A percentile compares a stretch with the other conserved stretches of the same genome.
These are phyloP conservation scores for Oxytropis ochrocephala DNA, from an alignment of 306 rosid genomes.

Conservation along the genomic window DNA sequence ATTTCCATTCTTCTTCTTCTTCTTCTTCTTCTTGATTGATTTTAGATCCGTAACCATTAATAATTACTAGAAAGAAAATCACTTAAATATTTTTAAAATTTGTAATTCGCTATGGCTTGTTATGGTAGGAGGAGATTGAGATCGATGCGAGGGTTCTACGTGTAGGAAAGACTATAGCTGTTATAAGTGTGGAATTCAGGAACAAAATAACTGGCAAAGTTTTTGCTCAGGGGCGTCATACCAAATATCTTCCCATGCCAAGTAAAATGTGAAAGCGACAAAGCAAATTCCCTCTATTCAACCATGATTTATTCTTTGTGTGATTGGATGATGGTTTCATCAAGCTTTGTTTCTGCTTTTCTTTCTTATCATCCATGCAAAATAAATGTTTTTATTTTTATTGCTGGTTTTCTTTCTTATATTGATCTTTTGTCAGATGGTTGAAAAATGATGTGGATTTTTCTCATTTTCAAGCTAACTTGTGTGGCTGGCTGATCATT, in stretches of 20 bases:
- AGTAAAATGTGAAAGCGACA: constrained; percentile 48
- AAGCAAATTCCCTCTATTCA: not conserved
- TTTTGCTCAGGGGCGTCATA: constrained; percentile 84
- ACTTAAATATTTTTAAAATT: not conserved
- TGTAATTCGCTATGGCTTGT: not conserved
- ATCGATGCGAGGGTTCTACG: constrained; percentile 53
- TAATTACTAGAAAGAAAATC: too few species aligned
- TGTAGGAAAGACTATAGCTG: constrained; percentile 65
- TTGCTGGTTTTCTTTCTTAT: not conserved
- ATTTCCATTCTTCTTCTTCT: not conserved
- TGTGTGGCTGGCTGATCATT: too few species aligned
- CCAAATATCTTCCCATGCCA: constrained; percentile 46
- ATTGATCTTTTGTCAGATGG: too few species aligned
- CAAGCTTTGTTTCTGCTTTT: not conserved
- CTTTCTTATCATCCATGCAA: not conserved
- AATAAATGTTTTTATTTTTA: not conserved
- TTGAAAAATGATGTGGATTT: not conserved
- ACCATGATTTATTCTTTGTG: not conserved
- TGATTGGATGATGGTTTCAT: not conserved
- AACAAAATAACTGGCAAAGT: constrained; percentile 61
- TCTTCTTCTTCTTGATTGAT: not conserved
- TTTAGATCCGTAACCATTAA: too few species aligned
- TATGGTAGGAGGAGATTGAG: constrained; percentile 63
- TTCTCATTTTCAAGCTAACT: too few species aligned
- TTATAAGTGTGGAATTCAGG: constrained; percentile 63